Evolutionary conservation across 352 stramenopile species (phyloP).

Genomic region (Aphanomyces cochlioides): DNA sequence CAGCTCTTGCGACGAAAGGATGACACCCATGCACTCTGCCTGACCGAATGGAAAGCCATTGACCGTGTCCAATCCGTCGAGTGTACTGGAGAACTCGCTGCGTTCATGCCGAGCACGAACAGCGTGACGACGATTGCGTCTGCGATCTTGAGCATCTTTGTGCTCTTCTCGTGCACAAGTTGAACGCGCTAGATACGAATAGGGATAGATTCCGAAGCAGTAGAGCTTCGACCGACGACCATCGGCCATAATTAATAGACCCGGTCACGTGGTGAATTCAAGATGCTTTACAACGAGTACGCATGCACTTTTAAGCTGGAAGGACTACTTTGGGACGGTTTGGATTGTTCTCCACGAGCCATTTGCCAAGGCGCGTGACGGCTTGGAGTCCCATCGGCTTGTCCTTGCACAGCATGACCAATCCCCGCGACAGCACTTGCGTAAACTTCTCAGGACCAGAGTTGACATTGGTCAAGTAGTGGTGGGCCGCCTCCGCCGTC

Average conservation of each 20-base stretch:
- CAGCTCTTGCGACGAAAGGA: constrained; percentile 24
- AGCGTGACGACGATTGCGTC: constrained; percentile 30
- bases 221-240: background rate
- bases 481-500: constrained; percentile 49
- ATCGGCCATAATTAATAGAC: background rate
- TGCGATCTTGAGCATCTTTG: constrained; percentile 17
- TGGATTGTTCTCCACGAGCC: constrained; percentile 83
- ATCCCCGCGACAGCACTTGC: constrained; percentile 65
- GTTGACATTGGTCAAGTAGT: constrained; percentile 54
- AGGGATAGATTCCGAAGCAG: background rate
- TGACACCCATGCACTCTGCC: constrained; percentile 14
- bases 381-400: constrained; percentile 73
- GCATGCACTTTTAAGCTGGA: background rate
- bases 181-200: background rate
- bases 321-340: constrained; percentile 62
- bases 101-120: constrained; percentile 1
- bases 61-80: constrained; percentile 9
- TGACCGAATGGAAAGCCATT: constrained; percentile 26
- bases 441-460: constrained; percentile 52
- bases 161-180: constrained; percentile 27
- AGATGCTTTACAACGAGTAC: background rate
- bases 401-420: constrained; percentile 75
- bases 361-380: constrained; percentile 77
- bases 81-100: background rate
- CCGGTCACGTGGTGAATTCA: background rate